Conservation (phyloP, 768 basidiomycete species). For the Tulasnella sp. region DNA sequence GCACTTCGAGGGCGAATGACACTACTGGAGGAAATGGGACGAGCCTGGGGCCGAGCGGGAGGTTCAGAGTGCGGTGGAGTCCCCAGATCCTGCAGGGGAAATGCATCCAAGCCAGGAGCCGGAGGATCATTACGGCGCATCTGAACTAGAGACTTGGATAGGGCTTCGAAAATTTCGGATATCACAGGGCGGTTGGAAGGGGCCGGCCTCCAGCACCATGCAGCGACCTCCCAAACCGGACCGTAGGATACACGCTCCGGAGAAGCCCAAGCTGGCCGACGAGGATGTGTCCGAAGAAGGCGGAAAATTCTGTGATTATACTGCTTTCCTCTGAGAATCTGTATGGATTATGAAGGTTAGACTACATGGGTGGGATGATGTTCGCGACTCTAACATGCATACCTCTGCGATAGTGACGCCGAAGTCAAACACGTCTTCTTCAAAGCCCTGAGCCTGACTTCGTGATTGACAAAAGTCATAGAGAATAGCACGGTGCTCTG, state of each 20-base stretch:
- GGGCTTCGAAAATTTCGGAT: neutral
- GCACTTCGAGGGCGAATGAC: neutral
- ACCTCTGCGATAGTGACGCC: neutral
- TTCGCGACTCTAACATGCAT: neutral
- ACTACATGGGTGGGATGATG: neutral
- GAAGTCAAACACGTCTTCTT: neutral
- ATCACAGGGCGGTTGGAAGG: neutral
- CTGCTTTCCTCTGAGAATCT: neutral
- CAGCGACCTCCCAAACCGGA: neutral
- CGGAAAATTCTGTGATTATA: neutral
- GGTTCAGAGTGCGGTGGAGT: neutral
- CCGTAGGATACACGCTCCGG: neutral
- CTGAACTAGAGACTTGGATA: neutral
- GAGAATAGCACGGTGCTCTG: neutral
- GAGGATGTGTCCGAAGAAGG: neutral
- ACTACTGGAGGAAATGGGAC: neutral
- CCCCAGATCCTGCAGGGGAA: too few species aligned
- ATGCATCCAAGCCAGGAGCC: neutral
- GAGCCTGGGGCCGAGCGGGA: neutral
- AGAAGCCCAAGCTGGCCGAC: neutral
- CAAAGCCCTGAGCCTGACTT: neutral
- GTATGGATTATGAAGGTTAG: neutral
- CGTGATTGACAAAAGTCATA: neutral
- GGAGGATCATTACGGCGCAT: neutral
- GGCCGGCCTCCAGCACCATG: neutral